Evolutionary conservation across 495 filamentous ascomycete species (phyloP).

Genomic region (Friedmanniomyces endolithicus): DNA sequence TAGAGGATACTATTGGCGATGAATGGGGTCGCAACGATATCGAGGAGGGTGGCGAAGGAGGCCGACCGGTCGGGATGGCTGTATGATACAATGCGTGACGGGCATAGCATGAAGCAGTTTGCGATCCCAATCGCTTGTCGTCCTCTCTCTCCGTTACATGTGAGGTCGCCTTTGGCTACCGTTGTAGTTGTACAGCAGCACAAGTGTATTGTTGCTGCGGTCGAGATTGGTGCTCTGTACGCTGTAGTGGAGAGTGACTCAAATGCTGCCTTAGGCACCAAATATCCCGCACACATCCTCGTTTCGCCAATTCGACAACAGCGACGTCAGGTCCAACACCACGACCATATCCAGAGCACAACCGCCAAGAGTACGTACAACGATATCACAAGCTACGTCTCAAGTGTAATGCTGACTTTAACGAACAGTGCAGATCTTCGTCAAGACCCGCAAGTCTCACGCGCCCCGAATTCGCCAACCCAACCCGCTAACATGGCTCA

Average conservation of each 20-base stretch:
- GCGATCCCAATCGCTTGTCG: not conserved
- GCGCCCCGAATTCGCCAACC: too few species aligned
- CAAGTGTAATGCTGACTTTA: constrained; percentile 1
- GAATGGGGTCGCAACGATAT: not conserved
- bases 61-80: not conserved
- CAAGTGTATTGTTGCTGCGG: not conserved
- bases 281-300: not conserved
- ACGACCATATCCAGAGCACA: not conserved
- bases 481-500: too few species aligned
- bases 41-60: not conserved
- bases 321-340: not conserved
- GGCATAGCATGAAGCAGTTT: not conserved
- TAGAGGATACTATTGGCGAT: not conserved
- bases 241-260: too few species aligned
- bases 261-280: not conserved
- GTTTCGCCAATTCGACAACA: not conserved
- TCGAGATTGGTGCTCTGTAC: not conserved
- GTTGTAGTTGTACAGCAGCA: not conserved
- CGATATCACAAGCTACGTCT: not conserved
- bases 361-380: constrained; percentile 6
- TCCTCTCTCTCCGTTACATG: not conserved
- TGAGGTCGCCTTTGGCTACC: not conserved
- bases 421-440: constrained; percentile 22
- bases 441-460: constrained; percentile 26
- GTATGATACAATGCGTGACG: constrained; percentile 4